Base-by-base conservation (phyloP, 1,284 basidiomycete genomes). In the Sparassis latifolia region DNA sequence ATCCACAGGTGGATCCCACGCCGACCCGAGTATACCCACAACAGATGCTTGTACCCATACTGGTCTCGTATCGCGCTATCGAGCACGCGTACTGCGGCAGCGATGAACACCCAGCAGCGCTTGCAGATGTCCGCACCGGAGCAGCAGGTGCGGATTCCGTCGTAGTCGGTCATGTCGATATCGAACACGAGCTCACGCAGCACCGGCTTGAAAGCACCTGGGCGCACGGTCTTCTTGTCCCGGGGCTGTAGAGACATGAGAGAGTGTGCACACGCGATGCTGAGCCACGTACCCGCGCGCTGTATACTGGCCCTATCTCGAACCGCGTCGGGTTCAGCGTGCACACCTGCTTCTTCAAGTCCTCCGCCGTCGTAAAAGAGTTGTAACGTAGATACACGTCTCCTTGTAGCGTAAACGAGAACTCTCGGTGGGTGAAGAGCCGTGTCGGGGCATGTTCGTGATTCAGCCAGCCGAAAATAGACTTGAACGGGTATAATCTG, bases 101-200 rank as follows among this genome's bases (percentile, higher is more conserved):
- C 80, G 61, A 99, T 97, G 71, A 95, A 98, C 1, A 77, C 81
- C 96, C 97, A 99, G 71, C 97, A 99, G 40, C 87, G 80, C 56
- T 78, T 80, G 73, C 96, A 99, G 68, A 99, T 97, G 52, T 80
- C 86, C 50, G 95, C 92, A 50, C 86, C 91, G 2, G 84, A 84
- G 69, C 97, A 99, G 70, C 97, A 99, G 0, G 92, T 97, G 47
- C 97, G 86, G 62, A 99, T 84, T 52, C 87, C 78, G 68, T 99
- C 97, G 71, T 99, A 99, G 71, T 99, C 96, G 12, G 96, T 97
- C 95, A 99, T 97, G 70, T 99, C 96, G 66, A 99, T 97, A 83
- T 99, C 97, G 64, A 99, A 97, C 1, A 99, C 97, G 33, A 99
- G 84, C 68, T 99, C 96, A 55, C 97, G 88, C 53, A 84, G 80